phyloP scores from a whole-genome alignment of 768 basidiomycete species.

The Mycena vulgaris region DNA sequence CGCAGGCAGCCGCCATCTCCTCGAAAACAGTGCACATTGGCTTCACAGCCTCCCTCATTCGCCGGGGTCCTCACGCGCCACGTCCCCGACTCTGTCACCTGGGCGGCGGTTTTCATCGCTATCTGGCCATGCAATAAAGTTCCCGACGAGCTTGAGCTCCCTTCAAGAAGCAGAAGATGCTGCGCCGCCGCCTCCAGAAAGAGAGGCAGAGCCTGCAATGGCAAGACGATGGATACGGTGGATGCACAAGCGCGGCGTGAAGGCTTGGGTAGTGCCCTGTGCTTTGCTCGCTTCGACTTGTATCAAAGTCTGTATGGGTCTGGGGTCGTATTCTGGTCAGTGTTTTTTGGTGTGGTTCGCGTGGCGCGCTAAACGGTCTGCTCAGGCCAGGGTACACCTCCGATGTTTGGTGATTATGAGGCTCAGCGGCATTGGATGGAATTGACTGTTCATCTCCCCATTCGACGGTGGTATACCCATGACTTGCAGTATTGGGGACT shows the following conservation, averaged over 20 bases:
- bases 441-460: slow-evolving; percentile 82
- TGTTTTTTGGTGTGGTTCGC: slow-evolving; percentile 17
- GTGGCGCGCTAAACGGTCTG: slow-evolving; percentile 9
- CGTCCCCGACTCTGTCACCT: slow-evolving; percentile 33
- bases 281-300: slow-evolving; percentile 67
- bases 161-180: slow-evolving; percentile 31
- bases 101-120: slow-evolving; percentile 28
- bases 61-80: slow-evolving; percentile 29
- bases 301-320: slow-evolving; percentile 78
- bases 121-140: slow-evolving; percentile 24
- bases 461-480: slow-evolving; percentile 88
- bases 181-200: slow-evolving; percentile 16
- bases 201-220: slow-evolving; percentile 54
- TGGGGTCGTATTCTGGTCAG: slow-evolving; percentile 90
- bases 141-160: slow-evolving; percentile 31
- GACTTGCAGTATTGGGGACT: slow-evolving; percentile 94
- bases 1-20: slow-evolving; percentile 24
- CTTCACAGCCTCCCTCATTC: slow-evolving; percentile 8
- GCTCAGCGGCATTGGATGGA: slow-evolving; percentile 98
- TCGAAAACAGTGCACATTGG: slow-evolving; percentile 36
- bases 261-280: slow-evolving; percentile 70
- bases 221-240: slow-evolving; percentile 80
- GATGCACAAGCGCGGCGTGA: slow-evolving; percentile 82
- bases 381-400: slow-evolving; percentile 78
- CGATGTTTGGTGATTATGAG: slow-evolving; percentile 94